phyloP scores from a whole-genome alignment of 179 eudicot species.

The Drosera spatulata region DNA sequence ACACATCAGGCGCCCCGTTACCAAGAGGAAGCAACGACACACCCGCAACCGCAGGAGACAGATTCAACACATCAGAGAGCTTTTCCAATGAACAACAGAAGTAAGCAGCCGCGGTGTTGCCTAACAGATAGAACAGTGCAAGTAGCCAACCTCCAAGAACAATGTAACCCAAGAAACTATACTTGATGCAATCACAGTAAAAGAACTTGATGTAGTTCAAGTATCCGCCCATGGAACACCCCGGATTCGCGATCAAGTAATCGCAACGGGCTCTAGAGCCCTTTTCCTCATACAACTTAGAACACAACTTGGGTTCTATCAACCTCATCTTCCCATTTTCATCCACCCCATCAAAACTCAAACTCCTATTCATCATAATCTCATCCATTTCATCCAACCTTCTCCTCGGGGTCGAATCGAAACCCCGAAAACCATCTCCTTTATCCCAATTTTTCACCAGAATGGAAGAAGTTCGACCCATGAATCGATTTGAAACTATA shows the following conservation, averaged over 20 bases:
- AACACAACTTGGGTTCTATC: slow-evolving; percentile 24
- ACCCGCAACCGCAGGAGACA: slow-evolving; percentile 80
- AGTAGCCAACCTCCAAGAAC: slow-evolving; percentile 53
- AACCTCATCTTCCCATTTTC: not conserved
- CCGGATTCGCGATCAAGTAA: slow-evolving; percentile 47
- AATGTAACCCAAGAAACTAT: slow-evolving; percentile 34
- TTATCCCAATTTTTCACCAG: slow-evolving; percentile 4
- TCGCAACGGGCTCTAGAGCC: slow-evolving; percentile 44
- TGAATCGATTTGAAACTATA: not conserved
- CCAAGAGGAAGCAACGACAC: slow-evolving; percentile 85
- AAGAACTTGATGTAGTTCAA: slow-evolving; percentile 59
- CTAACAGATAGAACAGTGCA: slow-evolving; percentile 61
- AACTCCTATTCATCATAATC: slow-evolving; percentile 3
- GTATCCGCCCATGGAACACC: slow-evolving; percentile 53
- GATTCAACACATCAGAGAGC: slow-evolving; percentile 44
- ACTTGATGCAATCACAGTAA: slow-evolving; percentile 53
- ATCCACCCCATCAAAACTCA: not conserved
- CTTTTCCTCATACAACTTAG: slow-evolving; percentile 22
- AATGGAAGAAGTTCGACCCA: slow-evolving; percentile 7
- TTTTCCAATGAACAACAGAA: slow-evolving; percentile 80
- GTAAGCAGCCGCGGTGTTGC: slow-evolving; percentile 86
- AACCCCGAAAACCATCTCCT: slow-evolving; percentile 1
- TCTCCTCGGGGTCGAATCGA: slow-evolving; percentile 14
- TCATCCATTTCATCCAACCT: slow-evolving; percentile 14
- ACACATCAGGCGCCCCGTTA: slow-evolving; percentile 91